Evolutionary conservation across 2,329 filamentous ascomycete genomes (phyloP).

Genomic region (Monosporascus ibericus): DNA sequence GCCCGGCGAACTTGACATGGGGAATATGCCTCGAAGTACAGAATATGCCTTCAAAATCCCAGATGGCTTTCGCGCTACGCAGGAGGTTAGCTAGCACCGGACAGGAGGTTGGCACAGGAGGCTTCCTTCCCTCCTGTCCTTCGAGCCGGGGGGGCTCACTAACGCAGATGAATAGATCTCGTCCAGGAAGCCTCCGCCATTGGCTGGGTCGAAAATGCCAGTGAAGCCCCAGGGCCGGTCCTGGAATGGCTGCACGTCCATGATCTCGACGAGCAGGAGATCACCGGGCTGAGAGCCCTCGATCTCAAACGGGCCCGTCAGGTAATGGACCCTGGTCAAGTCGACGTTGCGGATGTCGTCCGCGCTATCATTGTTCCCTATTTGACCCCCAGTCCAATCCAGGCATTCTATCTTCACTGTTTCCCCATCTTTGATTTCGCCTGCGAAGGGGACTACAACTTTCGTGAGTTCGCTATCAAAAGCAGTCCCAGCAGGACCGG

Average conservation of each 20-base stretch:
- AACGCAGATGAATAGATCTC: conserved; percentile 80
- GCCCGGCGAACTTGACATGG: conserved; percentile 77
- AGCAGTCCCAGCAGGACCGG: neutral
- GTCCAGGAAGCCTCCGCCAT: conserved; percentile 85
- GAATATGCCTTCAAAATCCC: conserved; percentile 50
- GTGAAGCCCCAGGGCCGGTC: conserved; percentile 88
- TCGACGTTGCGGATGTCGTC: conserved; percentile 83
- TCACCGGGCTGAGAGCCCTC: conserved; percentile 81
- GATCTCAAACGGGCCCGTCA: conserved; percentile 84
- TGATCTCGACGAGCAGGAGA: conserved; percentile 80
- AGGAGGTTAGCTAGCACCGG: neutral
- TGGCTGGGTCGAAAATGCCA: conserved; percentile 70
- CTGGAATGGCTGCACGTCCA: conserved; percentile 84
- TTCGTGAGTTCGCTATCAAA: neutral
- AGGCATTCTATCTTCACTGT: conserved; percentile 91
- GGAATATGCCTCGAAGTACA: conserved; percentile 75
- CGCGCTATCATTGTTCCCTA: conserved; percentile 83
- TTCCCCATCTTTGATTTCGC: conserved; percentile 72
- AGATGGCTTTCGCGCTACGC: conserved; percentile 47
- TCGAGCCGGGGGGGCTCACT: conserved; percentile 18
- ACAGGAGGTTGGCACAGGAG: neutral
- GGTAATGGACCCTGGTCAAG: conserved; percentile 77
- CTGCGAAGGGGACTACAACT: conserved; percentile 62
- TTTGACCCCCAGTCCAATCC: conserved; percentile 80
- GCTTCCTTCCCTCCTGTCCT: neutral